These are phyloP conservation scores for Rubroboletus pulcherrimus DNA, from an alignment of 768 basidiomycete species.

Conservation along the genomic window DNA sequence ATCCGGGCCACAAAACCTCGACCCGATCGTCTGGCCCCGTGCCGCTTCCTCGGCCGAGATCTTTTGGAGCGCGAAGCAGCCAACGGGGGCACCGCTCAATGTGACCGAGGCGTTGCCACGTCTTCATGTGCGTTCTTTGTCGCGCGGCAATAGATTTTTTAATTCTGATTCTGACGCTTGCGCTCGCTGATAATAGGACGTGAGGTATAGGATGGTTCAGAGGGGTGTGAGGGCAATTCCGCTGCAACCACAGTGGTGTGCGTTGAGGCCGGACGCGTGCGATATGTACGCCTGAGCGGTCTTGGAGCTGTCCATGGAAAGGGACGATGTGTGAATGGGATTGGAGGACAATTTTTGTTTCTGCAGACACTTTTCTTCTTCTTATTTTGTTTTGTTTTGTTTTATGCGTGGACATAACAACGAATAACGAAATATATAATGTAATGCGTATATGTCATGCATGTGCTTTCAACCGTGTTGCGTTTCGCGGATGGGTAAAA, in stretches of 20 bases:
- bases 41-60: conserved; percentile 47
- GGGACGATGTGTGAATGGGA: too few species aligned
- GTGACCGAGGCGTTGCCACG: conserved; percentile 43
- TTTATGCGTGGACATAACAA: too few species aligned
- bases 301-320: neutral
- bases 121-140: conserved; percentile 34
- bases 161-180: neutral
- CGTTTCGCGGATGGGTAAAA: too few species aligned
- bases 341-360: too few species aligned
- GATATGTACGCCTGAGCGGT: conserved; percentile 29
- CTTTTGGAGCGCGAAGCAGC: conserved; percentile 47
- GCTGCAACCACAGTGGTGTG: conserved; percentile 59
- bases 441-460: too few species aligned
- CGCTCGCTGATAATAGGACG: conserved; percentile 27
- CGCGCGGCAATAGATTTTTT: fast-evolving
- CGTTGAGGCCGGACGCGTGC: conserved; percentile 44
- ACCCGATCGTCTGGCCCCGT: conserved; percentile 38
- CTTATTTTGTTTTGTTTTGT: too few species aligned
- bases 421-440: too few species aligned
- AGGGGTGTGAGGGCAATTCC: conserved; percentile 45
- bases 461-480: too few species aligned
- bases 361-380: too few species aligned
- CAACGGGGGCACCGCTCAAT: conserved; percentile 33
- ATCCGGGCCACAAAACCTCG: conserved; percentile 38
- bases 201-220: conserved; percentile 45